Conservation (phyloP, 108 stramenopile species). For the Parietichytrium sp. region DNA sequence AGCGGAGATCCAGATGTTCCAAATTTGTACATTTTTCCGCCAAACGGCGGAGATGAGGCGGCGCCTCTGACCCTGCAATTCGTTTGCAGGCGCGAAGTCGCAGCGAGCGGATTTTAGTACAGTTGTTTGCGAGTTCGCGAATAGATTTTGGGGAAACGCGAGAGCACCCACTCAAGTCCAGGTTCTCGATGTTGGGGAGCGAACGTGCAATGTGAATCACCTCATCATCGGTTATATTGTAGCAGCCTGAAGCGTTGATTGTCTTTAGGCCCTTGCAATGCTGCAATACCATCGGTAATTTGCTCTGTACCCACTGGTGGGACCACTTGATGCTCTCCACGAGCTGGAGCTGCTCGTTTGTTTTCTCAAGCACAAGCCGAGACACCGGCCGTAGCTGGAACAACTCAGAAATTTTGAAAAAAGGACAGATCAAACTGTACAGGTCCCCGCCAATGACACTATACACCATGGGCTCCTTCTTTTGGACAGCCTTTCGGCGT, state of each 20-base stretch:
- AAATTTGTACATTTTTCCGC: not conserved
- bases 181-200: not conserved
- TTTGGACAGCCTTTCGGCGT: not conserved
- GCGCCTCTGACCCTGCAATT: not conserved
- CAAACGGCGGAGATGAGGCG: not conserved
- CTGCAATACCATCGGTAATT: not conserved
- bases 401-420: not conserved
- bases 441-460: conserved; percentile 23
- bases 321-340: not conserved
- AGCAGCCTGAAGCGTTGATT: conserved; percentile 27
- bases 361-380: not conserved
- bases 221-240: conserved; percentile 7
- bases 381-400: not conserved
- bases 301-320: not conserved
- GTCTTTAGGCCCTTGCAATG: not conserved
- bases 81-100: conserved; percentile 33
- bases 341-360: not conserved
- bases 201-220: not conserved
- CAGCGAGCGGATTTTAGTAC: conserved; percentile 1
- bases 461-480: conserved; percentile 20
- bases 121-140: not conserved
- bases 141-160: conserved; percentile 2
- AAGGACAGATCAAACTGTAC: not conserved
- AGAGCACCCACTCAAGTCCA: conserved; percentile 32
- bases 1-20: conserved; percentile 4